Conservation (phyloP, 495 filamentous ascomycete species). For the Penicillium cosmopolitanum region DNA sequence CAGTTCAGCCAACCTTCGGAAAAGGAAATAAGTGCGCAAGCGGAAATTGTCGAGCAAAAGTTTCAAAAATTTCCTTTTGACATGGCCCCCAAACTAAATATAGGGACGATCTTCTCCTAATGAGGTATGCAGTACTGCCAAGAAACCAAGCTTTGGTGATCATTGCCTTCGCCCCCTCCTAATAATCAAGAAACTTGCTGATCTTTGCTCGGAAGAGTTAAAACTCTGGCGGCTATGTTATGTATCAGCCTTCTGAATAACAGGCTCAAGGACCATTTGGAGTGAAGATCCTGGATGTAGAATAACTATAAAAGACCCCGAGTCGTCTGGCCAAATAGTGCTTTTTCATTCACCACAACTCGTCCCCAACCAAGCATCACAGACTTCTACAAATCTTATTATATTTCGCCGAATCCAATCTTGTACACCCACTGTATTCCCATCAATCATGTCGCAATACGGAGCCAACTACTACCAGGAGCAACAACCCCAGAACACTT, state of each 20-base stretch:
- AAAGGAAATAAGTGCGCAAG: too few relatives aligned
- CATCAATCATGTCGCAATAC: neutral
- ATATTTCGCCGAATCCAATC: neutral
- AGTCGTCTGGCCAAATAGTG: neutral
- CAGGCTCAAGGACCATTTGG: neutral
- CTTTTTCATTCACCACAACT: neutral
- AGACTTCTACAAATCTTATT: neutral
- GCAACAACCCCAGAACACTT: neutral
- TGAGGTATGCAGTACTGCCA: neutral
- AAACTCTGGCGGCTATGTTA: neutral
- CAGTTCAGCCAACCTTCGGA: too few relatives aligned
- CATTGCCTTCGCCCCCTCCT: neutral
- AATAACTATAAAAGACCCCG: neutral
- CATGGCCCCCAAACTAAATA: neutral
- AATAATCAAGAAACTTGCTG: neutral
- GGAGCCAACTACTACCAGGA: neutral
- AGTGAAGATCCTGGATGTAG: neutral
- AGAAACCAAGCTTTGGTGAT: neutral
- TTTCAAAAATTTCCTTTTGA: neutral
- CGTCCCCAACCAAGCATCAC: neutral
- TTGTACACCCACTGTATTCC: neutral
- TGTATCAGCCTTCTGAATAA: too few relatives aligned
- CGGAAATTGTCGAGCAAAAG: too few relatives aligned
- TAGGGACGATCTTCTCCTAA: neutral
- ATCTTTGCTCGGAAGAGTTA: neutral